Evolutionary conservation across 768 basidiomycete genomes (phyloP).

Genomic region (Mycena vulgaris): DNA sequence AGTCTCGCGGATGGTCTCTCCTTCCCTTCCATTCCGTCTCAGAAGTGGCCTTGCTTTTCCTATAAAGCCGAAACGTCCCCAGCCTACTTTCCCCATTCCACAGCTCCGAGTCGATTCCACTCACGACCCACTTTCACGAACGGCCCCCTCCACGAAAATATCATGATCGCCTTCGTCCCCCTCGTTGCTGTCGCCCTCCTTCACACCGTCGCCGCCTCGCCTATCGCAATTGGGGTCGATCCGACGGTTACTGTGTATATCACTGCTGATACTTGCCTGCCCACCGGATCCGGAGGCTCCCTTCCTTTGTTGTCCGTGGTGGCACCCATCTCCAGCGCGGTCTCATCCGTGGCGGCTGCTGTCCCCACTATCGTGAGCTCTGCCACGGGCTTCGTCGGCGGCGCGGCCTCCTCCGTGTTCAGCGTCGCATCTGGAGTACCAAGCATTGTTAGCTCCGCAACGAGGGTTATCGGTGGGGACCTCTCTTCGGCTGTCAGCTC

Average conservation of each 20-base stretch:
- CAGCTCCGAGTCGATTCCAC: not conserved
- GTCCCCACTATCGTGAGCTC: too few relatives aligned
- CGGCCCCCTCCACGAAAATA: not conserved
- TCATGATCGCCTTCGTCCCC: not conserved
- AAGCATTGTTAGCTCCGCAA: not conserved
- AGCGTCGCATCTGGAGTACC: not conserved
- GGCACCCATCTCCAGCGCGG: not conserved
- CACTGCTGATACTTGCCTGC: not conserved
- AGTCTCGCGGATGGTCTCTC: slow-evolving; percentile 1
- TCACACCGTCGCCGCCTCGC: not conserved
- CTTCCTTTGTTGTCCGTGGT: not conserved
- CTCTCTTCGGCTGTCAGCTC: not conserved
- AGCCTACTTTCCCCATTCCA: not conserved
- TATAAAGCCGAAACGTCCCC: not conserved
- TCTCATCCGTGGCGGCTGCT: not conserved
- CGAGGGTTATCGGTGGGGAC: not conserved
- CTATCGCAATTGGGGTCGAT: not conserved
- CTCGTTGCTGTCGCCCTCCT: slow-evolving; percentile 5
- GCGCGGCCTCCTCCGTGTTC: not conserved
- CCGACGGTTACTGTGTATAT: not conserved
- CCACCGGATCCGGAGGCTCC: not conserved
- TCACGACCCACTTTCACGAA: not conserved
- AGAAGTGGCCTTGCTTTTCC: not conserved
- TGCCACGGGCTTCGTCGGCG: too few relatives aligned
- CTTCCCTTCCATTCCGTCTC: not conserved